These are phyloP conservation scores for Naganishia antarctica DNA, from an alignment of 768 basidiomycete species.

Conservation along the genomic window DNA sequence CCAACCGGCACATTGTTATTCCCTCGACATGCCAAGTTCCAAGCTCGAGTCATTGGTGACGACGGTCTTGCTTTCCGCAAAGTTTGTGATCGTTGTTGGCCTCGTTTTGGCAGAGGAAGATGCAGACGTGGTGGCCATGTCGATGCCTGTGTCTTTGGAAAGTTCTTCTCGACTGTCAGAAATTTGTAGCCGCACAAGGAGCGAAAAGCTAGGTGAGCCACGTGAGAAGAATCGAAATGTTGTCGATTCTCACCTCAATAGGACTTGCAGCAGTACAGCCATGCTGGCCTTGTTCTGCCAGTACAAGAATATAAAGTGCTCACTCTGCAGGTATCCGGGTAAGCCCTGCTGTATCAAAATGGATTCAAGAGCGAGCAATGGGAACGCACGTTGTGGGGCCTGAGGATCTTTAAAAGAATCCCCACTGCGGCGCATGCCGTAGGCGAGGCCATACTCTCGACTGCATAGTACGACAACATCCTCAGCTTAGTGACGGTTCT, in stretches of 20 bases:
- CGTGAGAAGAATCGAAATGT: too few species aligned
- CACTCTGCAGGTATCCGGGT: background rate
- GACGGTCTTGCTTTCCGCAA: background rate
- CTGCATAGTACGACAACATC: constrained; percentile 3
- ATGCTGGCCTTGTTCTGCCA: background rate
- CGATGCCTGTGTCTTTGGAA: background rate
- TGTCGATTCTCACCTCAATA: constrained; percentile 2
- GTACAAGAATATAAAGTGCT: constrained; percentile 4
- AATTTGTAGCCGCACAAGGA: background rate
- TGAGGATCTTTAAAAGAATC: background rate
- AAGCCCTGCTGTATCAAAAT: too few species aligned
- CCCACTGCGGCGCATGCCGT: background rate
- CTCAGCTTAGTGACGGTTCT: background rate
- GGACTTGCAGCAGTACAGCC: constrained; percentile 4
- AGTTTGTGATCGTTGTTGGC: background rate
- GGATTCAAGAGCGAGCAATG: background rate
- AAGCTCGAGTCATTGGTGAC: background rate
- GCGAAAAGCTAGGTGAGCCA: background rate
- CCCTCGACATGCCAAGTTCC: constrained; percentile 6
- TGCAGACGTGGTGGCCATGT: background rate
- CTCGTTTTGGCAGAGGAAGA: background rate
- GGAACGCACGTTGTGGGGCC: background rate
- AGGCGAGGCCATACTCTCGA: constrained; percentile 12
- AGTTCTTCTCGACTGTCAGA: constrained; percentile 9
- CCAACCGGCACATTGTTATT: background rate